phyloP scores from a whole-genome alignment of 257 asterid genomes.

The Jaltomata sinuosa region DNA sequence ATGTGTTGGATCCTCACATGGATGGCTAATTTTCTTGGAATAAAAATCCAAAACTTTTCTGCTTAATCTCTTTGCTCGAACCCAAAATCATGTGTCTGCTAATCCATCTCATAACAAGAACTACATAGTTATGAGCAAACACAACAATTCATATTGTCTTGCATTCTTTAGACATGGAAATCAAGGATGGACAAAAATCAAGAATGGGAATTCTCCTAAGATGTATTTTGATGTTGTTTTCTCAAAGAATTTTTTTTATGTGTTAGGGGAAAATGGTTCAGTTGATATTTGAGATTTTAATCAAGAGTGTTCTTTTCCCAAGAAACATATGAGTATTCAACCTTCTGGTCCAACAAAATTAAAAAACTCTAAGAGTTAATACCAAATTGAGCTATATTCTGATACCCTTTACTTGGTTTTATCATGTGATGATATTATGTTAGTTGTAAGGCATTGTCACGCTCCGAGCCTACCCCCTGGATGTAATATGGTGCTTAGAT shows the following conservation, averaged over 20 bases:
- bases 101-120: not conserved
- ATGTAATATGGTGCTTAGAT: too few species aligned
- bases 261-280: not conserved
- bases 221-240: not conserved
- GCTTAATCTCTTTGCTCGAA: too few species aligned
- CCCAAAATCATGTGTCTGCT: too few species aligned
- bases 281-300: constrained; percentile 18
- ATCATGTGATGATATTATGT: not conserved
- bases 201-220: not conserved
- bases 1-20: too few species aligned
- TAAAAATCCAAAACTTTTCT: too few species aligned
- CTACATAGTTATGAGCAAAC: not conserved
- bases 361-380: not conserved
- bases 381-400: constrained; percentile 3
- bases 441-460: constrained; percentile 19
- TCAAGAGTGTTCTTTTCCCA: not conserved
- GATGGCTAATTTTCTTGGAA: too few species aligned
- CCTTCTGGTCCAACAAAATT: constrained; percentile 5
- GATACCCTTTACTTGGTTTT: constrained; percentile 14
- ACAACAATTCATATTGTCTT: not conserved
- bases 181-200: not conserved
- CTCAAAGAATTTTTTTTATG: not conserved
- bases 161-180: not conserved
- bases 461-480: too few species aligned
- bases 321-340: not conserved